Conservation (phyloP, 75 land plant species). For the Cupressus sempervirens region DNA sequence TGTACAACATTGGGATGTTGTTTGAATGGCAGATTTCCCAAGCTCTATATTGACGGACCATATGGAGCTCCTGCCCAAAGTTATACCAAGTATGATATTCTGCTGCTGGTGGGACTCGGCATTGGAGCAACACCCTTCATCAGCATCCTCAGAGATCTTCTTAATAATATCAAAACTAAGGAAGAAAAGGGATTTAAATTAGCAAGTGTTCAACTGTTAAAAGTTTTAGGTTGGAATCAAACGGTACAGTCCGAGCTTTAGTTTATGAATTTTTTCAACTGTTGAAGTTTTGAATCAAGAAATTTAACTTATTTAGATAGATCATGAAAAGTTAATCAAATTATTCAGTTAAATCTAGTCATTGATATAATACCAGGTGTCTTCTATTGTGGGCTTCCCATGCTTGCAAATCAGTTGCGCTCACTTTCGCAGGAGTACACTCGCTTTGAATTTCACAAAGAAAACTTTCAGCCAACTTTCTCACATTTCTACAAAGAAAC, state of each 20-base stretch:
- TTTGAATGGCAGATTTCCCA: conserved; percentile 56
- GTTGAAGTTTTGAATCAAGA: no score
- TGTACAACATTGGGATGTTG: background rate
- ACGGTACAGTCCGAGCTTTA: no score
- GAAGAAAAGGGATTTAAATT: background rate
- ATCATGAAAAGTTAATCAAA: no score
- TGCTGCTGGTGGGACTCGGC: conserved; percentile 88
- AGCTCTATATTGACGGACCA: conserved; percentile 82
- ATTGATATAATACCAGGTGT: no score
- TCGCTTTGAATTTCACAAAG: conserved; percentile 57
- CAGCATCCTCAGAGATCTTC: conserved; percentile 85
- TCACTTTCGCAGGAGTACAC: conserved; percentile 51
- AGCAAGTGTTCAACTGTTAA: background rate
- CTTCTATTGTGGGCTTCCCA: conserved; percentile 72
- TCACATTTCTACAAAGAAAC: no score
- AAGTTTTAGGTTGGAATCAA: no score
- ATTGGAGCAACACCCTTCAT: conserved; percentile 98
- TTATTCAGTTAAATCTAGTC: no score
- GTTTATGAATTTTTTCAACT: no score
- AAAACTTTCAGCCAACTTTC: conserved; percentile 43
- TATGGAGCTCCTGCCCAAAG: conserved; percentile 97
- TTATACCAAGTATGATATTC: conserved; percentile 86
- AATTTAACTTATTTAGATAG: no score
- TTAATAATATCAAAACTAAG: conserved; percentile 48
- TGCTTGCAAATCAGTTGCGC: conserved; percentile 37